Percentiles rank a stretch among this genome's conserved stretches.
Evolutionary conservation across 495 filamentous ascomycete genomes (phyloP).

Genomic region (Penicillium maclennaniae): DNA sequence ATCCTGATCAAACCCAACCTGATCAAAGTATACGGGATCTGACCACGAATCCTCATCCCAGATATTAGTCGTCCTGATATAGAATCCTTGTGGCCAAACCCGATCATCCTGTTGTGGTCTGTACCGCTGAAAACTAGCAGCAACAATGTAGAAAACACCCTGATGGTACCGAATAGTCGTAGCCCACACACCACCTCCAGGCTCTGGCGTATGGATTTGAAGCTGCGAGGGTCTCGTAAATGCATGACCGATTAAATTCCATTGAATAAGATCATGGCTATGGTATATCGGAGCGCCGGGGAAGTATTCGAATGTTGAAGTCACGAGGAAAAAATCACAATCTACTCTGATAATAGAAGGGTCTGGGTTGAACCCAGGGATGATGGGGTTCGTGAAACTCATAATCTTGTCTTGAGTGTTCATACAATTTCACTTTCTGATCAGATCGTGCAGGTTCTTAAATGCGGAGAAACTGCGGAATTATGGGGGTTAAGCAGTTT

Average conservation of each 20-base stretch:
- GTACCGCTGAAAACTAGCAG: constrained; percentile 40
- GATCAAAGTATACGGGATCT: constrained; percentile 48
- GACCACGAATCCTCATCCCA: constrained; percentile 46
- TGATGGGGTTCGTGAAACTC: constrained; percentile 12
- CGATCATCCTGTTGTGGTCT: constrained; percentile 41
- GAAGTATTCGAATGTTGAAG: constrained; percentile 48
- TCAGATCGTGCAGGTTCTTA: not conserved
- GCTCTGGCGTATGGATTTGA: constrained; percentile 56
- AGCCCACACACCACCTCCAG: constrained; percentile 46
- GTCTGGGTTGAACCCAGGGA: constrained; percentile 11
- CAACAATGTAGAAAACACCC: constrained; percentile 38
- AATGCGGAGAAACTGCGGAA: not conserved
- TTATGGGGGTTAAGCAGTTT: not conserved
- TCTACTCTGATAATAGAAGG: constrained; percentile 32
- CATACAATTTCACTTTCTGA: not conserved
- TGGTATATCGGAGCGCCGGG: constrained; percentile 46
- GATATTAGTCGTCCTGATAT: constrained; percentile 44
- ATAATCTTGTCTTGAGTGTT: not conserved
- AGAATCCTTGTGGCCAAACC: constrained; percentile 46
- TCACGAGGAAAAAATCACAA: constrained; percentile 41
- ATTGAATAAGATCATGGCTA: constrained; percentile 42
- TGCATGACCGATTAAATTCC: constrained; percentile 52
- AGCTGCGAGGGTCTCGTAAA: constrained; percentile 56
- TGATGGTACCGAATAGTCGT: constrained; percentile 40
- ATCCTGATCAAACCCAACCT: constrained; percentile 46